Evolutionary conservation across 495 filamentous ascomycete species (phyloP), one percentile per base, ranked within the genome.

Genomic region (Penicillium malachiteum): DNA sequence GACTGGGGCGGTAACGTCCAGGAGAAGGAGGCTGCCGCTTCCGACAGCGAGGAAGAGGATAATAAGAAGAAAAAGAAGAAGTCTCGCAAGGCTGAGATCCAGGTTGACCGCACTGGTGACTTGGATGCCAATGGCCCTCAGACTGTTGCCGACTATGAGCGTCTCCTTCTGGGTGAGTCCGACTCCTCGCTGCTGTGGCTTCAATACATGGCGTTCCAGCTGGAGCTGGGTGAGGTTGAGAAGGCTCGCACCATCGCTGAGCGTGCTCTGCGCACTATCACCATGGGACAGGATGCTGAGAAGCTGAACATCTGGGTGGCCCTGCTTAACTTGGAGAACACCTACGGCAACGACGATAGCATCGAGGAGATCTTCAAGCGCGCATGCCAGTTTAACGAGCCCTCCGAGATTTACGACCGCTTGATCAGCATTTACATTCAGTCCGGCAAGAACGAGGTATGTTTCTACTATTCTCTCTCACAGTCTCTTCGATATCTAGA

Each of bases 301-400:
- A 96, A 96, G 76, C 73, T 94, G 63, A 96, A 96, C 72, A 82
- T 96, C 56, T 98, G 94, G 94, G 84, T 92, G 57, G 95, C 90
- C 2, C 82, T 93, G 71, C 81, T 98, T 56, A 97, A 98, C 73
- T 79, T 97, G 57, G 94, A 98, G 70, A 91, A 92, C 62, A 84
- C 87, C 3, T 97, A 94, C 63, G 92, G 94, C 49, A 88, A 78
- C 55, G 87, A 92, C 30, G 92, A 94, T 51, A 83, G 82, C n/a
- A 72, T 95, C 3, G 89, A 96, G 33, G 88, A 89, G 32, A 84
- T 89, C 47, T 97, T 98, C 79, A 91, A 89, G 76, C 85, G 89
- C 45, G 94, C 94, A 4, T 96, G 92, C 72, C 88, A 92, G 64
- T 92, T 92, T 75, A 96, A 96, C 62, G 93, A 98, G 62, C 80